Conservation (phyloP, 1,139 yeast species). For the Zhuliangozyma parablackwelliae region DNA sequence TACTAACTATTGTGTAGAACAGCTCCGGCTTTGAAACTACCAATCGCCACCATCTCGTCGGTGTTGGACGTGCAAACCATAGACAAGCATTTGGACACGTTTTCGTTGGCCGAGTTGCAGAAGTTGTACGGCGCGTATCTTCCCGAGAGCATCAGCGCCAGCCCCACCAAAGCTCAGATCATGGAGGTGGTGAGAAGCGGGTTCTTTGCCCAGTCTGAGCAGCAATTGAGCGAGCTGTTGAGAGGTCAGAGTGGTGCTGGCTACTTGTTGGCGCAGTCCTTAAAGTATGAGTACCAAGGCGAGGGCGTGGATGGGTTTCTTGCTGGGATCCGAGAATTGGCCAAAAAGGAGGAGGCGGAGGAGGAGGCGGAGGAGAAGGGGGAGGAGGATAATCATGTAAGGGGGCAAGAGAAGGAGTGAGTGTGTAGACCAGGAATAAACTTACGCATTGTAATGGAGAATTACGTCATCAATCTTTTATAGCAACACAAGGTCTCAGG, state of each 20-base stretch:
- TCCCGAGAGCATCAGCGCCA: constrained; percentile 35
- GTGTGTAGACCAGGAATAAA: too few relatives aligned
- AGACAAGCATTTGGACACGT: constrained; percentile 32
- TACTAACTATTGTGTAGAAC: not conserved
- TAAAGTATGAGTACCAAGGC: constrained; percentile 50
- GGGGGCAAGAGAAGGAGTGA: too few relatives aligned
- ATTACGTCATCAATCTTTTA: too few relatives aligned
- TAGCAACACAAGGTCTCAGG: too few relatives aligned
- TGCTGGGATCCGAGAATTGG: constrained; percentile 39
- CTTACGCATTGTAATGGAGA: too few relatives aligned
- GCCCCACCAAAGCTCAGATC: constrained; percentile 38
- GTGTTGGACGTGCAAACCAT: constrained; percentile 38
- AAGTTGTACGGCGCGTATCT: constrained; percentile 35
- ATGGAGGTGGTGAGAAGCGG: constrained; percentile 48
- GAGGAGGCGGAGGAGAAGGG: constrained; percentile 6
- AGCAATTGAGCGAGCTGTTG: constrained; percentile 43
- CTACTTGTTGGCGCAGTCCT: constrained; percentile 45
- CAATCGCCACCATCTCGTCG: constrained; percentile 30
- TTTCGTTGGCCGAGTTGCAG: constrained; percentile 33
- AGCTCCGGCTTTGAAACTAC: constrained; percentile 12
- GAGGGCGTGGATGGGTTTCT: constrained; percentile 58
- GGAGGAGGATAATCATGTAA: not conserved
- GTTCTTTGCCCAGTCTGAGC: constrained; percentile 48
- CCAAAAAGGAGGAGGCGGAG: constrained; percentile 17
- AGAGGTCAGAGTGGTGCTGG: constrained; percentile 45